These are phyloP conservation scores for Arxiozyma heterogenica DNA, from an alignment of 1,139 yeast genomes.

Conservation along the genomic window DNA sequence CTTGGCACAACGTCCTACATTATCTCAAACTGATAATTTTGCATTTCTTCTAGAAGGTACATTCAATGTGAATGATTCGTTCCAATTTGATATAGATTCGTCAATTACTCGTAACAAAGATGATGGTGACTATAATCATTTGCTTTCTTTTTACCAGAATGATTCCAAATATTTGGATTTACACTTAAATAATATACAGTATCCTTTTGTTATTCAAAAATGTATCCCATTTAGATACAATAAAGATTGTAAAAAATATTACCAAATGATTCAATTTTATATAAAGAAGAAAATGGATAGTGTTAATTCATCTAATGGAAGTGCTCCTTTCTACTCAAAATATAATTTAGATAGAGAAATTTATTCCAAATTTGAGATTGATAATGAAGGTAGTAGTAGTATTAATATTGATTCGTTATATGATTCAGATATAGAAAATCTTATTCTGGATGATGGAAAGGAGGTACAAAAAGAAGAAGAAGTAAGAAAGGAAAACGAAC, in stretches of 20 bases:
- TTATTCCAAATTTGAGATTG: not conserved
- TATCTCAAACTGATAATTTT: not conserved
- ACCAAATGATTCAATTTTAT: not conserved
- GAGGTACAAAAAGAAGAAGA: not conserved
- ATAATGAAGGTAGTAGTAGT: not conserved
- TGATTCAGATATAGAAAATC: conserved; percentile 2
- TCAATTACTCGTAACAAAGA: not conserved
- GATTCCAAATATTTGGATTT: not conserved
- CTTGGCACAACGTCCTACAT: not conserved
- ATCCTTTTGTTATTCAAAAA: not conserved
- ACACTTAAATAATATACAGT: not conserved
- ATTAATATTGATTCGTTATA: not conserved
- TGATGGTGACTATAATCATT: not conserved
- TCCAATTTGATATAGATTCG: not conserved
- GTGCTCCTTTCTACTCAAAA: not conserved
- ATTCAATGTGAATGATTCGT: not conserved
- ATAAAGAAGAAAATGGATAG: not conserved
- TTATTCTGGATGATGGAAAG: not conserved
- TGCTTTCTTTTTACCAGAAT: not conserved
- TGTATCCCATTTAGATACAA: not conserved
- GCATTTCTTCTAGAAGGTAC: not conserved
- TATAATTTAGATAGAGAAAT: not conserved
- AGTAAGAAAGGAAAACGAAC: not conserved
- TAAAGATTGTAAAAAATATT: not conserved
- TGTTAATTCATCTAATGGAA: not conserved